Evolutionary conservation across 352 stramenopile genomes (phyloP), one percentile per base, ranked within the genome.

Genomic region (Phytophthora tubulina): DNA sequence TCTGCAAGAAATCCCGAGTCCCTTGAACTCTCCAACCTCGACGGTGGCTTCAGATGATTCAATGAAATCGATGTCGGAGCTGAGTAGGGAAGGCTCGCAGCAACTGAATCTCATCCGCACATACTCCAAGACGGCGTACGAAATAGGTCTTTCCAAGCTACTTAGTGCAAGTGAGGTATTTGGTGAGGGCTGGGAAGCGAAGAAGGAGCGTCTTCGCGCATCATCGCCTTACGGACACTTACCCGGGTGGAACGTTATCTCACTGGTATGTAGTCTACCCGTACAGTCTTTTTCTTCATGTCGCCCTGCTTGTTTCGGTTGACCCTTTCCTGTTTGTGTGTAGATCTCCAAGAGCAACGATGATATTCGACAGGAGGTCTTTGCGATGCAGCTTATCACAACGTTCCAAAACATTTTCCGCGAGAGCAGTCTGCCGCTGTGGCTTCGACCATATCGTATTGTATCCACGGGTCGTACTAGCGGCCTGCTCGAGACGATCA

Each of bases 331-430:
- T 60, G 8, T 45, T 49, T 69, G n/a, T 27, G 9, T 54, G 42
- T 41, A 90, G 70, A 99, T 99, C 75, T 94, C 98, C 7, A 99
- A 99, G 76, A 98, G 90, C 33, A 98, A 99, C 73, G 97, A 99
- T 73, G 96, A 99, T 67, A 86, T 99, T 56, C 82, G 97, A 14
- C 97, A 99, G 72, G 97, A 99, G 72, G 92, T 97, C 11, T 99
- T 99, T 78, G 91, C 96, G 3, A 96, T 99, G 86, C 95, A 99
- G 72, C 79, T 99, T 0, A 99, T 99, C 69, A 84, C 89, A 21
- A 89, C 97, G 36, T 98, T 97, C 67, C 83, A 94, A 35, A 89
- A 96, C 63, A 97, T 98, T 63, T 99, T 99, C 70, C 66, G 87
- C 48, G 92, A 92, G 60, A 91, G 86, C n/a, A 82, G 91, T 9